These are phyloP conservation scores for Fusarium subtropicale DNA, from an alignment of 2,329 filamentous ascomycete species.

Conservation along the genomic window DNA sequence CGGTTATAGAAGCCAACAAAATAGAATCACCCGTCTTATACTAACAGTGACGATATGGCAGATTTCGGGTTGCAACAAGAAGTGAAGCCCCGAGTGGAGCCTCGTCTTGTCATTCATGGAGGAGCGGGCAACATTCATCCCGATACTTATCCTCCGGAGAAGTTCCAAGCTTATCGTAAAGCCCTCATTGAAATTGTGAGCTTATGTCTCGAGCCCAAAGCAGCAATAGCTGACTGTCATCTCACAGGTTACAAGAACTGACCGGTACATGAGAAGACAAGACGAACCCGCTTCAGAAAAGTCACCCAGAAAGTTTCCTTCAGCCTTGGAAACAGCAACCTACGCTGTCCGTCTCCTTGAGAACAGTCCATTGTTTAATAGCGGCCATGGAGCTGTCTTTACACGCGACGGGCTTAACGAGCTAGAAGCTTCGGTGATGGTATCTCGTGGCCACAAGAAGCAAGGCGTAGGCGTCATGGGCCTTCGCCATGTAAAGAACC, in stretches of 20 bases:
- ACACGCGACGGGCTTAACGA: slow-evolving; percentile 85
- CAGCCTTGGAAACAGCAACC: slow-evolving; percentile 78
- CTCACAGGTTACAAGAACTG: slow-evolving; percentile 56
- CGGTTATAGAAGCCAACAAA: not conserved
- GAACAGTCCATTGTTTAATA: slow-evolving; percentile 85
- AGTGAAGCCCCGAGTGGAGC: slow-evolving; percentile 52
- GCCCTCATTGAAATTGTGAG: slow-evolving; percentile 72
- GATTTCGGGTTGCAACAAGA: not conserved
- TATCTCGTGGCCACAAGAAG: slow-evolving; percentile 77
- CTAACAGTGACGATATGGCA: not conserved
- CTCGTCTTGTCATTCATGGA: slow-evolving; percentile 77
- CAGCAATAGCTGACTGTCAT: not conserved
- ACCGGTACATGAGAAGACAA: slow-evolving; percentile 58
- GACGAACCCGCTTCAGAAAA: slow-evolving; percentile 18
- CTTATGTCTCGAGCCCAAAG: not conserved
- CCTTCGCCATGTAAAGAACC: slow-evolving; percentile 79
- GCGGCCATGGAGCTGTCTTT: slow-evolving; percentile 86
- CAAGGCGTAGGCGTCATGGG: slow-evolving; percentile 82
- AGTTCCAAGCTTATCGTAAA: slow-evolving; percentile 68
- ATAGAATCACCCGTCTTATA: not conserved
- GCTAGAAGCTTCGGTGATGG: slow-evolving; percentile 89
- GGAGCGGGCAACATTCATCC: slow-evolving; percentile 77
- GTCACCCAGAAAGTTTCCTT: slow-evolving; percentile 50
- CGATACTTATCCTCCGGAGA: slow-evolving; percentile 66
- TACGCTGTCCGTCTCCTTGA: slow-evolving; percentile 82